Evolutionary conservation across 768 basidiomycete species (phyloP).

Genomic region (Leccinum arenicola): DNA sequence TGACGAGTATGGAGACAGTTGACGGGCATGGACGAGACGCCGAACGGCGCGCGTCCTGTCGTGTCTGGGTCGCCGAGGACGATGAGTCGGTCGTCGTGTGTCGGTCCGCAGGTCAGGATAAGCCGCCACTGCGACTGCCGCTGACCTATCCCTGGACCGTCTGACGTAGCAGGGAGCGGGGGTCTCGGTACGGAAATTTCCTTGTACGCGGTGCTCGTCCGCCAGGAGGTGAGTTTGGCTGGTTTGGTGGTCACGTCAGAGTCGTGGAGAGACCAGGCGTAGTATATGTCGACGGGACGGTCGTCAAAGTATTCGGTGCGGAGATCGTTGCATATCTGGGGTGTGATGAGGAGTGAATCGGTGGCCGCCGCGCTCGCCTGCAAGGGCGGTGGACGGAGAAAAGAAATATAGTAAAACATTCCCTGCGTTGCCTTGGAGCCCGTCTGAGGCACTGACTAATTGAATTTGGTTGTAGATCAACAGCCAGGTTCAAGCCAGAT

Average conservation of each 20-base stretch:
- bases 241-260: constrained; percentile 36
- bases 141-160: constrained; percentile 20
- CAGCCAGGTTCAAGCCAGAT: no score
- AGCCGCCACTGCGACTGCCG: constrained; percentile 56
- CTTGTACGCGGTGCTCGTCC: constrained; percentile 68
- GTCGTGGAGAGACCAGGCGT: constrained; percentile 51
- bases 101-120: constrained; percentile 45
- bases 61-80: constrained; percentile 41
- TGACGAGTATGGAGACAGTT: constrained; percentile 31
- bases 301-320: constrained; percentile 68
- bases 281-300: constrained; percentile 65
- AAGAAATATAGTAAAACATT: constrained; percentile 90
- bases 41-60: constrained; percentile 46
- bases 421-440: no score
- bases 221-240: constrained; percentile 73
- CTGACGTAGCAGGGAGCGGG: constrained; percentile 29
- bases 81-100: constrained; percentile 32
- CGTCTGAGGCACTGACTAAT: no score
- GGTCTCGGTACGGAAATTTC: constrained; percentile 69
- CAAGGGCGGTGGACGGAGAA: constrained; percentile 79
- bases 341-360: constrained; percentile 56
- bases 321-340: constrained; percentile 87
- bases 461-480: no score
- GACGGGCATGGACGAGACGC: constrained; percentile 71
- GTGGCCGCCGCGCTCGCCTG: constrained; percentile 40